These are phyloP conservation scores for Telfairia occidentalis DNA, from an alignment of 331 rosid species.

Conservation along the genomic window DNA sequence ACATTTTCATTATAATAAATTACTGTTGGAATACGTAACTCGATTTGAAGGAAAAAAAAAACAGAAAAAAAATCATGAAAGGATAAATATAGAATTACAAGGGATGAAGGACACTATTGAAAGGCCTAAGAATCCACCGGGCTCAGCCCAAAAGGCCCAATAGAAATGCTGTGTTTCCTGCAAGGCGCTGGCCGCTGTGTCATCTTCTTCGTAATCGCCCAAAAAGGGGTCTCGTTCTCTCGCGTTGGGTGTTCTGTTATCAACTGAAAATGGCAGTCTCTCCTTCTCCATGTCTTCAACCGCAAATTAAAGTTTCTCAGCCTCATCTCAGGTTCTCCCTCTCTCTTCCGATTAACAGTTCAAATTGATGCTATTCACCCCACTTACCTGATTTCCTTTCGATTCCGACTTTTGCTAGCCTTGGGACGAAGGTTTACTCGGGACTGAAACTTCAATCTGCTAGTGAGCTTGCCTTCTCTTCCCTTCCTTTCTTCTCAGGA, in stretches of 20 bases:
- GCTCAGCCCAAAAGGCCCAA: not conserved
- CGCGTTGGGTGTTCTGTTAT: not conserved
- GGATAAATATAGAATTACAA: no score
- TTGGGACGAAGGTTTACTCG: slow-evolving; percentile 47
- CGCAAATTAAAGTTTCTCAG: slow-evolving; percentile 24
- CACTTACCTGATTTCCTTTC: not conserved
- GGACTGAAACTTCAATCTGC: slow-evolving; percentile 69
- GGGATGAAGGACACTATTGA: no score
- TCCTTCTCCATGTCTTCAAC: slow-evolving; percentile 29
- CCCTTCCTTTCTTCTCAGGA: not conserved
- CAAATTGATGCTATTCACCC: not conserved
- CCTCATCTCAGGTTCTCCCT: slow-evolving; percentile 44
- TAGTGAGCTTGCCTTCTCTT: slow-evolving; percentile 20
- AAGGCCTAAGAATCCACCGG: not conserved
- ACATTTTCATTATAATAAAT: no score
- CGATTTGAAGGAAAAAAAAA: no score
- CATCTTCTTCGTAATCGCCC: not conserved
- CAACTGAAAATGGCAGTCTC: slow-evolving; percentile 46
- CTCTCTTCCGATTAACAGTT: not conserved
- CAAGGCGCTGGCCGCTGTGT: not conserved
- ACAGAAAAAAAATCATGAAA: no score
- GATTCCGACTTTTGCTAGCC: slow-evolving; percentile 28
- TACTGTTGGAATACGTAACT: no score
- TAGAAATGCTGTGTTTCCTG: not conserved
- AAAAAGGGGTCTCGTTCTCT: slow-evolving; percentile 1